phyloP scores from a whole-genome alignment of 305 asterid genomes.

The Fraxinus floribunda region DNA sequence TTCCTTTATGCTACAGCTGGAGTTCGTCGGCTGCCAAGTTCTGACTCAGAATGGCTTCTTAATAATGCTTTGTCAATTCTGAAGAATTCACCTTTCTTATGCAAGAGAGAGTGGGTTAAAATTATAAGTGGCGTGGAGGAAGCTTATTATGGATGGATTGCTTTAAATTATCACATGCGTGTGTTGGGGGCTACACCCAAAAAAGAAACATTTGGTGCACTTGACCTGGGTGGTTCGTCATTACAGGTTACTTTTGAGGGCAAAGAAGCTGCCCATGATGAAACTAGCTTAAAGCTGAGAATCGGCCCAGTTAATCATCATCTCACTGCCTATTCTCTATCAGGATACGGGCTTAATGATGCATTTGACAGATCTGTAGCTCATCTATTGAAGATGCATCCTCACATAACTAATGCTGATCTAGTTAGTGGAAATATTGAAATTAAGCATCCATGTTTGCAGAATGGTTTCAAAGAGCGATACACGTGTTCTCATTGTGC shows the following conservation, averaged over 20 bases:
- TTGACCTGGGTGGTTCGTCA: constrained; percentile 67
- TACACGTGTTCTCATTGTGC: constrained; percentile 52
- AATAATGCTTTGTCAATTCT: constrained; percentile 49
- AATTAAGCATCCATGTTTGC: constrained; percentile 62
- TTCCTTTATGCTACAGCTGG: constrained; percentile 68
- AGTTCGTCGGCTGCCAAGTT: constrained; percentile 53
- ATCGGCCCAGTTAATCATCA: constrained; percentile 53
- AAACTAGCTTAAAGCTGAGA: constrained; percentile 53
- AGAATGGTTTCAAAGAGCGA: constrained; percentile 56
- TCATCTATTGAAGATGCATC: constrained; percentile 45
- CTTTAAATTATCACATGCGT: constrained; percentile 51
- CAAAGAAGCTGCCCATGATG: constrained; percentile 26
- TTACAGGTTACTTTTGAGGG: constrained; percentile 62
- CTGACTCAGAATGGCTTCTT: constrained; percentile 67
- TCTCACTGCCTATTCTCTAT: constrained; percentile 54
- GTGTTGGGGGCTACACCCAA: constrained; percentile 46
- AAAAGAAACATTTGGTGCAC: constrained; percentile 58
- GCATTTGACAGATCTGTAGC: constrained; percentile 64
- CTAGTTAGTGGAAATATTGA: constrained; percentile 36
- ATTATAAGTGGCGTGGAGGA: constrained; percentile 53
- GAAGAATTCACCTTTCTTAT: constrained; percentile 43
- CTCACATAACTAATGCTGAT: constrained; percentile 38
- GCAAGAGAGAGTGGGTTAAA: constrained; percentile 64
- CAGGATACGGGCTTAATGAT: constrained; percentile 65
- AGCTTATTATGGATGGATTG: constrained; percentile 68